Base-by-base conservation (phyloP, 2,329 filamentous ascomycete genomes). In the Juglanconis juglandina region DNA sequence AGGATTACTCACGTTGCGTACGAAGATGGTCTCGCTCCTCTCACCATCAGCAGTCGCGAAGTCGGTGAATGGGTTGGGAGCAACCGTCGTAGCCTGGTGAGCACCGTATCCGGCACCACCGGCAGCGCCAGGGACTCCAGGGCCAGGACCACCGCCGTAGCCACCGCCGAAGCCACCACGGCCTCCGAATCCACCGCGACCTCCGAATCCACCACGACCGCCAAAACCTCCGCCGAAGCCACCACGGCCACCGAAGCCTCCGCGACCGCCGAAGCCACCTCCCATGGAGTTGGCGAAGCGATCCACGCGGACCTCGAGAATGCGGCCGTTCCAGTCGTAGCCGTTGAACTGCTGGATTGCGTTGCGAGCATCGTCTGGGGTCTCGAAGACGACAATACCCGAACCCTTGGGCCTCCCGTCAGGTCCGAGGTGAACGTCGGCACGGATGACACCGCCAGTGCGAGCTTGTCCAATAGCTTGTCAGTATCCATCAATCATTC, bases 341-440 rank as follows among this genome's bases (percentile, higher is more conserved):
- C 95, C 95, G 72, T 98, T 97, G 82, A 98, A 99, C 68, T 97
- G 93, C 71, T 92, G 88, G 66, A 99, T 99, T 30, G 95, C 95
- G 71, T 92, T 96, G 66, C 92, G 91, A 47, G 95, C 94, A 76
- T 99, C 95, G 61, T 98, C 93, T 1, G 92, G 56, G 60, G 88
- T 94, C 74, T 99, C 95, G 73, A 97, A 99, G 47, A 95, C 92
- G 63, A 99, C 95, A 61, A 98, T 96, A 66, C 95, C 95, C 54
- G 95, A 96, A 58, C 95, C 95, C 80, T 98, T 99, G 53, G 95
- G 92, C 65, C 93, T 88, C 65, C 95, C 94, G 70, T 96, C 94
- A 11, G 91, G 91, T 58, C 93, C 91, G 63, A 91, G 81, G 75
- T 99, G 94, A 61, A 99, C 93, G 76, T 99, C 95, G 65, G 95